Percentiles rank a stretch among this genome's conserved stretches.
Evolutionary conservation across 2,329 filamentous ascomycete genomes (phyloP).

Genomic region (Aureobasidium sp.): DNA sequence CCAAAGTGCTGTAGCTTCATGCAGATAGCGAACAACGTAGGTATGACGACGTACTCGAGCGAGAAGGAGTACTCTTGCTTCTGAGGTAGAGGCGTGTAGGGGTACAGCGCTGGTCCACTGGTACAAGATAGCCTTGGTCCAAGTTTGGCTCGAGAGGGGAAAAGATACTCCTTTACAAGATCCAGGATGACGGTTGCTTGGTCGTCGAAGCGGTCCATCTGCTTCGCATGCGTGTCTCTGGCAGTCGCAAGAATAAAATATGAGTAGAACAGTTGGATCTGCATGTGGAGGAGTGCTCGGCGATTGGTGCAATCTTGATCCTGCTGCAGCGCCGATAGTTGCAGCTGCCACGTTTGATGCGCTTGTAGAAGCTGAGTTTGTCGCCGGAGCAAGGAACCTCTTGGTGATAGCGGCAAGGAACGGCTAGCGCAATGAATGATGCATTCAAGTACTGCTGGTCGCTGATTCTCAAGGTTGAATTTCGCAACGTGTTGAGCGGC

Average conservation of each 20-base stretch:
- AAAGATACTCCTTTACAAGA: background rate
- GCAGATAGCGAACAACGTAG: background rate
- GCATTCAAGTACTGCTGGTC: background rate
- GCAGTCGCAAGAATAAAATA: background rate
- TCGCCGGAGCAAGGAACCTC: background rate
- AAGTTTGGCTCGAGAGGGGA: too few species aligned
- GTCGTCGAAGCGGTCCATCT: background rate
- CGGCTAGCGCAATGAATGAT: background rate
- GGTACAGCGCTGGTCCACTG: background rate
- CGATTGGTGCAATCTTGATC: background rate
- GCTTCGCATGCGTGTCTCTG: background rate
- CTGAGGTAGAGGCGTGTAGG: background rate
- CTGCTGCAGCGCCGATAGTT: background rate
- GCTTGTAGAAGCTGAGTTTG: background rate
- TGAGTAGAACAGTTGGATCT: constrained; percentile 5
- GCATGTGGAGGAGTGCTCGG: background rate
- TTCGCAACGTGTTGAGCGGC: background rate
- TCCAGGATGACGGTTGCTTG: background rate
- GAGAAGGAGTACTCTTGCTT: background rate
- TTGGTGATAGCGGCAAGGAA: background rate
- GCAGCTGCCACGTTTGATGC: background rate
- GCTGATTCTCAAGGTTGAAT: background rate
- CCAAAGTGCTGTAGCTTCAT: background rate
- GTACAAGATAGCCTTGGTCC: background rate
- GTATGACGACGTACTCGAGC: background rate